phyloP scores from a whole-genome alignment of 1,139 yeast species.

The Nakaseomyces nivariensis region DNA sequence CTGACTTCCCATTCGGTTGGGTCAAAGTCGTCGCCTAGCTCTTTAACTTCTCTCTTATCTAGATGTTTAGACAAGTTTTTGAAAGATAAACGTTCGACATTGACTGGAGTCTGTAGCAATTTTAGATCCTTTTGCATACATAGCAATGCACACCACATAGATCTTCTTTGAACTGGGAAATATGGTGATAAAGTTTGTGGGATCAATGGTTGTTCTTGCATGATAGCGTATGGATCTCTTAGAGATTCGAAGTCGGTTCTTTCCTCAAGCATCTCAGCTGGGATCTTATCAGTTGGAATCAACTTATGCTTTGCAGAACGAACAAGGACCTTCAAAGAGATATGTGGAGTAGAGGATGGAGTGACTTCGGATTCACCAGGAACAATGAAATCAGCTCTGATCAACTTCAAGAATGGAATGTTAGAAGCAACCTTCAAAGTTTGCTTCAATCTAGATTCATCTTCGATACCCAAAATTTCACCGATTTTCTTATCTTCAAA shows the following conservation, averaged over 20 bases:
- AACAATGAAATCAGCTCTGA: slow-evolving; percentile 68
- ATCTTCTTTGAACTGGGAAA: slow-evolving; percentile 51
- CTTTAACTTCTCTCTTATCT: slow-evolving; percentile 25
- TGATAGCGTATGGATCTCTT: slow-evolving; percentile 61
- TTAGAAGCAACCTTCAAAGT: slow-evolving; percentile 52
- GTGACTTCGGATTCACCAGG: slow-evolving; percentile 78
- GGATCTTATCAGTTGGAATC: slow-evolving; percentile 21
- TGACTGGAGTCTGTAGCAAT: slow-evolving; percentile 58
- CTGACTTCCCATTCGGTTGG: slow-evolving; percentile 47
- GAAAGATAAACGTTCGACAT: slow-evolving; percentile 35
- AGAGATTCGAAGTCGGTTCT: slow-evolving; percentile 54
- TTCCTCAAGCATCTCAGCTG: slow-evolving; percentile 36
- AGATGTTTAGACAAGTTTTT: slow-evolving; percentile 21
- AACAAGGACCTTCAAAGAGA: slow-evolving; percentile 64
- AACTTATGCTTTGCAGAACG: slow-evolving; percentile 57
- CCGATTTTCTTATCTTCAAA: slow-evolving; percentile 46
- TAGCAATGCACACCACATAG: slow-evolving; percentile 59
- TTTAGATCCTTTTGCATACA: slow-evolving; percentile 68
- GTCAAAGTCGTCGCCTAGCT: slow-evolving; percentile 22
- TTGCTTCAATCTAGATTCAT: slow-evolving; percentile 36
- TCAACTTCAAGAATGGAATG: slow-evolving; percentile 60
- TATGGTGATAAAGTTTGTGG: slow-evolving; percentile 62
- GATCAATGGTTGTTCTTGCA: slow-evolving; percentile 54
- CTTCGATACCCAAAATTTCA: slow-evolving; percentile 47
- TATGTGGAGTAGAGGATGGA: slow-evolving; percentile 64